phyloP scores from a whole-genome alignment of 2,329 filamentous ascomycete species.

The Stagonosporopsis cucurbitacearum region DNA sequence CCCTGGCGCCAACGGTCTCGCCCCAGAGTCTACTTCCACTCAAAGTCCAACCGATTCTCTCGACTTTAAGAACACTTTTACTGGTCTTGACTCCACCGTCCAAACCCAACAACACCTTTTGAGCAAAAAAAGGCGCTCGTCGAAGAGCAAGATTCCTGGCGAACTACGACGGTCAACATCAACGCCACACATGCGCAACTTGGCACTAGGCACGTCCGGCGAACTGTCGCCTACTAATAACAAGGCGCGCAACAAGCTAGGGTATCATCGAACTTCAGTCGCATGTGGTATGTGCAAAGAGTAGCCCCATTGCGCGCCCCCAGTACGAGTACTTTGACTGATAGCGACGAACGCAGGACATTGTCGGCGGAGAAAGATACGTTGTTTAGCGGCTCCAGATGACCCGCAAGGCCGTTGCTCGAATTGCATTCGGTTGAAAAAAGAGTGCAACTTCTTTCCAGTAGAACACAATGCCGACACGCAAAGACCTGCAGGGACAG shows the following conservation, averaged over 20 bases:
- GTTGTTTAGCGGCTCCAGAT: conserved; percentile 78
- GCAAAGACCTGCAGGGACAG: conserved; percentile 53
- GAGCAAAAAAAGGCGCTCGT: conserved; percentile 47
- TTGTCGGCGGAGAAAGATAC: conserved; percentile 90
- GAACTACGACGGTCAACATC: conserved; percentile 54
- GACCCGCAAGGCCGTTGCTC: conserved; percentile 80
- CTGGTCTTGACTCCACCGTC: conserved; percentile 25
- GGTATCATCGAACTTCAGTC: conserved; percentile 93
- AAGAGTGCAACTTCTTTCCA: conserved; percentile 90
- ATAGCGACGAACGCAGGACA: conserved; percentile 66
- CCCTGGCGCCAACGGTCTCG: conserved; percentile 37
- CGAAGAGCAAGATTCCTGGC: conserved; percentile 49
- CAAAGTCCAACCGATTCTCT: conserved; percentile 32
- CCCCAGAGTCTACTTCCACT: conserved; percentile 30
- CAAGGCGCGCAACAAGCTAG: conserved; percentile 86
- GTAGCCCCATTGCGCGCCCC: background rate
- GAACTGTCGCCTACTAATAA: conserved; percentile 61
- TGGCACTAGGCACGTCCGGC: conserved; percentile 46
- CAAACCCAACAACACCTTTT: conserved; percentile 32
- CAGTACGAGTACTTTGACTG: conserved; percentile 18
- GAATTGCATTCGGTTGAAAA: conserved; percentile 93
- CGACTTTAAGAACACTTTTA: conserved; percentile 28
- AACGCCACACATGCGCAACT: conserved; percentile 56
- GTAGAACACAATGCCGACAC: conserved; percentile 74
- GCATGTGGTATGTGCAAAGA: conserved; percentile 80